Percentiles rank a stretch among this genome's conserved stretches.
These are phyloP conservation scores for Letharia lupina DNA, from an alignment of 495 filamentous ascomycete genomes.

Conservation along the genomic window DNA sequence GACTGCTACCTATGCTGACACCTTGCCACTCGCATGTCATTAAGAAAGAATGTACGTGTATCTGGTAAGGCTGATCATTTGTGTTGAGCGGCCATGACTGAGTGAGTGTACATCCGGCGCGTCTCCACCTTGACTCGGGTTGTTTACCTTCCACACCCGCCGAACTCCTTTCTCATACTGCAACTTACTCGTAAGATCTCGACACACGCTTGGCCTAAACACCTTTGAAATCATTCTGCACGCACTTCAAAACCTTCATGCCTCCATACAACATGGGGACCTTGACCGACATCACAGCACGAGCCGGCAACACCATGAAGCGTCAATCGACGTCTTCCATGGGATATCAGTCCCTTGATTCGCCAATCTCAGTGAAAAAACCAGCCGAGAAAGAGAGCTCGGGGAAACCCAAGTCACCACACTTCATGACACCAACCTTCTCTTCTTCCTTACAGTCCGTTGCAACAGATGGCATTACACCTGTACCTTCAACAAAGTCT, in stretches of 20 bases:
- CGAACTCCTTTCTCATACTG: background rate
- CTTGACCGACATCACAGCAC: conserved; percentile 24
- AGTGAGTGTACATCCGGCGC: background rate
- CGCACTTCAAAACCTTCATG: background rate
- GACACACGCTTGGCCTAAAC: background rate
- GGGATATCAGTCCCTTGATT: conserved; percentile 15
- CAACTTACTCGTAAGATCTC: background rate
- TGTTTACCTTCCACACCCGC: background rate
- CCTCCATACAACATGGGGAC: conserved; percentile 20
- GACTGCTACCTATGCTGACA: background rate
- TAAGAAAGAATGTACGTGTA: background rate
- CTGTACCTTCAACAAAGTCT: conserved; percentile 12
- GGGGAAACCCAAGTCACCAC: conserved; percentile 15
- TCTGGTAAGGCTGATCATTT: background rate
- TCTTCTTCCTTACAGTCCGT: conserved; percentile 20
- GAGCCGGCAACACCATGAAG: conserved; percentile 21
- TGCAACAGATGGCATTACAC: conserved; percentile 9
- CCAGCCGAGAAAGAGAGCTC: conserved; percentile 17
- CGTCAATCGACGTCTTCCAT: conserved; percentile 17
- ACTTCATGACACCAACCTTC: conserved; percentile 28
- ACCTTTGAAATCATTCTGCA: background rate
- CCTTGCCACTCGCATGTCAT: background rate
- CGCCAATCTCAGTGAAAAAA: conserved; percentile 8
- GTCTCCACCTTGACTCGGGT: background rate
- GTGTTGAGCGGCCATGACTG: background rate